Evolutionary conservation across 805 yeast species (phyloP).

Genomic region (Ogataea pignaliae): DNA sequence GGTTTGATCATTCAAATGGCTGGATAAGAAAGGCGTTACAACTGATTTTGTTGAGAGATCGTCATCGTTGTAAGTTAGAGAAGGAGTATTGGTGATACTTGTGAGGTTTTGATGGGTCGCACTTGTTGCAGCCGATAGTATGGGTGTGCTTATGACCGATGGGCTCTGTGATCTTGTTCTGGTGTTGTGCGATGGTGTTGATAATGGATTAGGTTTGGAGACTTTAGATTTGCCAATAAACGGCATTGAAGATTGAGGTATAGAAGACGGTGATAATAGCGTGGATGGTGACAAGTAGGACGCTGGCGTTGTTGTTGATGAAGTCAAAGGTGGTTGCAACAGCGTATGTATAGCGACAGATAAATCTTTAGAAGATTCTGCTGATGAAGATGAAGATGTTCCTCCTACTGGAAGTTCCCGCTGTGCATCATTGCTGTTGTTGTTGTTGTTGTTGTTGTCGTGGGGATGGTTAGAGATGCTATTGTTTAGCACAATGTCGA

Average conservation of each 20-base stretch:
- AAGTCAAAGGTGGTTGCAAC: background rate
- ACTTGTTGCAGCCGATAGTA: background rate
- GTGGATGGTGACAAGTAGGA: background rate
- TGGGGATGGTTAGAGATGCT: conserved; percentile 7
- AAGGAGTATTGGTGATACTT: background rate
- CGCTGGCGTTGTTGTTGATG: background rate
- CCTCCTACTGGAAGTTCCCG: background rate
- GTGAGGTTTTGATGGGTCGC: background rate
- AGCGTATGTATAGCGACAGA: too few relatives aligned
- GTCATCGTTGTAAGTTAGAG: conserved; percentile 4
- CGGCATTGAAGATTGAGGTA: too few relatives aligned
- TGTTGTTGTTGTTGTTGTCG: background rate
- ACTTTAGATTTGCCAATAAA: too few relatives aligned
- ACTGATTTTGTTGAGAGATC: conserved; percentile 15
- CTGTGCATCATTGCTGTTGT: background rate
- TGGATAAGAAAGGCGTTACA: conserved; percentile 33
- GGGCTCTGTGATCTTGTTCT: conserved; percentile 3
- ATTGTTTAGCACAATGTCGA: conserved; percentile 16
- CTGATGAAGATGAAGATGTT: background rate
- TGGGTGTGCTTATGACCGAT: conserved; percentile 1
- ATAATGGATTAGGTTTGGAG: background rate
- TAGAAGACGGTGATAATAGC: background rate
- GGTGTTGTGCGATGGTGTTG: background rate
- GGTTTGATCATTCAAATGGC: conserved; percentile 34
- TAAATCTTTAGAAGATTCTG: too few relatives aligned